Conservation (phyloP, 139 green algal genomes). For the Tetraselmis chui region DNA sequence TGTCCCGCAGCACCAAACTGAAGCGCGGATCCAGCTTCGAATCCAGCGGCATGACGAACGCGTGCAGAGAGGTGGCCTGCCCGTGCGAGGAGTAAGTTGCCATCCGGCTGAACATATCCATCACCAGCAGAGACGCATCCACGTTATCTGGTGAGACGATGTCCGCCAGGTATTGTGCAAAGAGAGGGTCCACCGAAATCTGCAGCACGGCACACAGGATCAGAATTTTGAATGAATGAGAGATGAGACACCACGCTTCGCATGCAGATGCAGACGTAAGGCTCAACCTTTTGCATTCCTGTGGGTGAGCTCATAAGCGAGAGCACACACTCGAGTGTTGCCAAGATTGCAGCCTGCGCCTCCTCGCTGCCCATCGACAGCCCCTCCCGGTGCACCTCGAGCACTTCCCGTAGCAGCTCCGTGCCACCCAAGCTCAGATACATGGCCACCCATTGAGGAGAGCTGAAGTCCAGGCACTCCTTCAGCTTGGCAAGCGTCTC, state of each 20-base stretch:
- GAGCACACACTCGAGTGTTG: constrained; percentile 28
- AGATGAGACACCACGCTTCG: no score
- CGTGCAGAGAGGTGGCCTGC: constrained; percentile 18
- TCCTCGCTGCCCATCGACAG: constrained; percentile 14
- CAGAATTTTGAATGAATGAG: no score
- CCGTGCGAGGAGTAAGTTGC: constrained; percentile 23
- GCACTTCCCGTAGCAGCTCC: constrained; percentile 29
- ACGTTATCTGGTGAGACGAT: constrained; percentile 13
- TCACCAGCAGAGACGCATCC: constrained; percentile 18
- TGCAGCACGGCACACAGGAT: not conserved
- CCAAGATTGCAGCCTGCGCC: constrained; percentile 19
- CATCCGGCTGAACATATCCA: constrained; percentile 33
- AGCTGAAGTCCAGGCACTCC: constrained; percentile 34
- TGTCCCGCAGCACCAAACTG: constrained; percentile 13
- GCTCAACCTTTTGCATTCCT: constrained; percentile 24
- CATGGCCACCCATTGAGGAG: constrained; percentile 22
- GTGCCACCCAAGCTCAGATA: constrained; percentile 30
- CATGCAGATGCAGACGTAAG: no score
- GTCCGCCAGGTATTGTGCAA: constrained; percentile 8
- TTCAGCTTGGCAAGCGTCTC: constrained; percentile 22
- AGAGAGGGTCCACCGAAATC: not conserved
- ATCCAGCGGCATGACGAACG: not conserved
- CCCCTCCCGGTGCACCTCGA: constrained; percentile 21
- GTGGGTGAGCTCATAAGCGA: constrained; percentile 23
- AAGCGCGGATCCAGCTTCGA: not conserved